These are phyloP conservation scores for Sanguinoderma infundibulare DNA, from an alignment of 1,284 basidiomycete genomes.

Conservation along the genomic window DNA sequence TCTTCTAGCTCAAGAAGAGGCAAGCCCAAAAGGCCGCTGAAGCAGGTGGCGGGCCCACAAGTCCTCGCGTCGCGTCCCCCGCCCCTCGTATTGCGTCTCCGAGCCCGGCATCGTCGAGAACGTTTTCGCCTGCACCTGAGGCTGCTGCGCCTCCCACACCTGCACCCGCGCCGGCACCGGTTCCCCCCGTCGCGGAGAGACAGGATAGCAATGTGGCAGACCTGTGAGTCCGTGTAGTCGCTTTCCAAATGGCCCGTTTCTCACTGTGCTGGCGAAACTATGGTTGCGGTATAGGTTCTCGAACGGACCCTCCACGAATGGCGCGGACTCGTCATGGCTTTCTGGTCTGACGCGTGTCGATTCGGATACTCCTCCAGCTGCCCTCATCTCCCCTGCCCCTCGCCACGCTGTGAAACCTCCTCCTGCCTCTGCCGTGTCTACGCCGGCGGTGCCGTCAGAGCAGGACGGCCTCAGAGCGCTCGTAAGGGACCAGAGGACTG, in stretches of 20 bases:
- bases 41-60: slow-evolving; percentile 33
- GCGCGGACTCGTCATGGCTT: slow-evolving; percentile 56
- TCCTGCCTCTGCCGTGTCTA: slow-evolving; percentile 14
- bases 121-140: slow-evolving; percentile 44
- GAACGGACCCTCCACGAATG: slow-evolving; percentile 21
- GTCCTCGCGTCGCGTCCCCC: slow-evolving; percentile 35
- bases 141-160: slow-evolving; percentile 45
- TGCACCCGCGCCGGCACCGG: slow-evolving; percentile 27
- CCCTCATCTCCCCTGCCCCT: slow-evolving; percentile 30
- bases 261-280: slow-evolving; percentile 3
- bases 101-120: slow-evolving; percentile 53
- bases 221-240: slow-evolving; percentile 33
- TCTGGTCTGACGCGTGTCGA: slow-evolving; percentile 58
- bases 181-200: slow-evolving; percentile 19
- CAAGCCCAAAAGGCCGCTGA: slow-evolving; percentile 65
- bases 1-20: slow-evolving; percentile 64
- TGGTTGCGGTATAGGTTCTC: slow-evolving; percentile 31
- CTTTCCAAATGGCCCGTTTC: not conserved
- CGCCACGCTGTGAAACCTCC: slow-evolving; percentile 21
- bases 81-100: slow-evolving; percentile 36
- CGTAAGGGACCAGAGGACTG: slow-evolving; percentile 61
- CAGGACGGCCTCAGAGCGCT: slow-evolving; percentile 38
- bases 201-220: slow-evolving; percentile 31
- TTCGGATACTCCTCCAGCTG: slow-evolving; percentile 27
- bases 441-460: slow-evolving; percentile 23